Evolutionary conservation across 2,329 filamentous ascomycete species (phyloP), one percentile per base, ranked within the genome.

Genomic region (Aureobasidium sp.): DNA sequence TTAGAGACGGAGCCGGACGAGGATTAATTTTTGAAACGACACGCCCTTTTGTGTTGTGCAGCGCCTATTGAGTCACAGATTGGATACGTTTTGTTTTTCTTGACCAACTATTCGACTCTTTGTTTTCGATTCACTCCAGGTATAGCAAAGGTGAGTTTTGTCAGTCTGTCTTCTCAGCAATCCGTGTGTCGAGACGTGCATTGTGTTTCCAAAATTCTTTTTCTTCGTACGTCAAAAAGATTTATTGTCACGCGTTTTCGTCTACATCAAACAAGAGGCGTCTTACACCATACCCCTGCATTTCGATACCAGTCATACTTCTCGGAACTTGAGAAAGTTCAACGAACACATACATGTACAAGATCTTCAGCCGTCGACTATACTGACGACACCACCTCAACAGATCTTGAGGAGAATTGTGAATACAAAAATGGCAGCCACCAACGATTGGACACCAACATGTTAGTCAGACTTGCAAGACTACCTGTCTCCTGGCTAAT

Each of bases 391-490:
- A 5, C 16, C 12, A n/a, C 16, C 39, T 17, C 34, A 29, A 17
- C 19, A 24, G 16, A 3, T 24, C 17, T n/a, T n/a, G n/a, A 17
- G 4, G 6, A 32, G 17, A 17, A 10, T 17, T 5, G 21, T 25
- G 3, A 14, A 39, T 30, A 14, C 22, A 29, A 22, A 22, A 30
- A 55, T 56, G 56, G 41, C 48, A 52, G 38, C 22, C 6, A 52
- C 14, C 37, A 35, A 52, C 52, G 64, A 60, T 40, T 73, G 70
- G 71, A 66, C 66, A 27, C 70, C 71, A 34, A 64, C 65, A 16
- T 73, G 70, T 71, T 60, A 60, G 64, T 56, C 22, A 25, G 19
- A 7, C 24, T 45, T 17, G 37, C 16, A 34, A 21, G 6, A 11
- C 11, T 3, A 3, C 6, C 6, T 2, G 4, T 29, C 12, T 8